Evolutionary conservation across 768 basidiomycete genomes (phyloP).

Genomic region (Mycena alexandri): DNA sequence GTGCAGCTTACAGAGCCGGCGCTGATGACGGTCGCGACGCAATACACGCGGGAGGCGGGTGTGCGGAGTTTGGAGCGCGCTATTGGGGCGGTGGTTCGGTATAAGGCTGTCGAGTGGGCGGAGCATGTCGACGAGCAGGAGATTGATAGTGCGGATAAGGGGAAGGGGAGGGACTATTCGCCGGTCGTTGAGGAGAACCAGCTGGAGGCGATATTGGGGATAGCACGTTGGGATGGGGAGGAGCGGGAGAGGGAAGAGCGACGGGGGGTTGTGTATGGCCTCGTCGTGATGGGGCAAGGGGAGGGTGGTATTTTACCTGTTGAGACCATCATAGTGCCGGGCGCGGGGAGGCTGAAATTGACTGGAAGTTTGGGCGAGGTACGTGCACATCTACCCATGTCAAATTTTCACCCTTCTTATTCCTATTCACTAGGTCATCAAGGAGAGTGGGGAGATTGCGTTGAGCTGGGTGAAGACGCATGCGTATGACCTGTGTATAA

Average conservation of each 20-base stretch:
- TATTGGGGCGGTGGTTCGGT: conserved; percentile 89
- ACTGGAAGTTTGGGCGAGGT: conserved; percentile 90
- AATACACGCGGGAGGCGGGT: conserved; percentile 92
- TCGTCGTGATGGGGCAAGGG: conserved; percentile 90
- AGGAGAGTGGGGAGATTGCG: conserved; percentile 91
- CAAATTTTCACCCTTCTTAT: background rate
- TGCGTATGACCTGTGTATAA: conserved; percentile 84
- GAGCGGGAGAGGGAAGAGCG: conserved; percentile 81
- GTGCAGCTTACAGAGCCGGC: conserved; percentile 78
- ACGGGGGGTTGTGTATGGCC: conserved; percentile 84
- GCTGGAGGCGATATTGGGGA: conserved; percentile 87
- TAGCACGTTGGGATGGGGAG: conserved; percentile 84
- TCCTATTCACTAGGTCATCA: conserved; percentile 71
- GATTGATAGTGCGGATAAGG: conserved; percentile 25
- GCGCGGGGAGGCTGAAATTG: conserved; percentile 76
- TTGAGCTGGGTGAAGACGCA: conserved; percentile 94
- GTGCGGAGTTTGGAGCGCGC: conserved; percentile 92
- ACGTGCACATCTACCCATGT: background rate
- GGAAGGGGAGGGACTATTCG: conserved; percentile 60
- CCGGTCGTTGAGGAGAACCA: conserved; percentile 74
- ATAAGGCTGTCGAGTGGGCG: conserved; percentile 93
- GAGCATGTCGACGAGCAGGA: conserved; percentile 65
- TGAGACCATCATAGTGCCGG: conserved; percentile 85
- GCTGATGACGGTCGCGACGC: conserved; percentile 77
- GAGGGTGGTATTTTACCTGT: conserved; percentile 89